These are phyloP conservation scores for Penicillium digitatum DNA, from an alignment of 2,329 filamentous ascomycete species.

Conservation along the genomic window DNA sequence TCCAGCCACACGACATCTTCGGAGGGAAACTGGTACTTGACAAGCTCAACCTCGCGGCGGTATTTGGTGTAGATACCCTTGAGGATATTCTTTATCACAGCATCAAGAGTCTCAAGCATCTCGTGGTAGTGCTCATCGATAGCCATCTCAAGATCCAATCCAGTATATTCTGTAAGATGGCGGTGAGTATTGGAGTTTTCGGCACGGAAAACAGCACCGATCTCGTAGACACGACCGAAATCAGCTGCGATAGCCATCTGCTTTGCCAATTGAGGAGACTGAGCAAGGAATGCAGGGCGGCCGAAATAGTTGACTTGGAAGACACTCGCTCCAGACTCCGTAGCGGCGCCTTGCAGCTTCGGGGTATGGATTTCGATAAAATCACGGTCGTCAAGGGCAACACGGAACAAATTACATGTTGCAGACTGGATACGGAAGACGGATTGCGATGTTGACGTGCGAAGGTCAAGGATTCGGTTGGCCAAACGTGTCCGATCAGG, in stretches of 20 bases:
- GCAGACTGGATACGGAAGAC: conserved; percentile 84
- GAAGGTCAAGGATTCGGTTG: conserved; percentile 77
- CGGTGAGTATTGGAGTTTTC: conserved; percentile 95
- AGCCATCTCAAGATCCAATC: conserved; percentile 87
- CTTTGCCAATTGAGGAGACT: conserved; percentile 88
- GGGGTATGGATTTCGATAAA: conserved; percentile 95
- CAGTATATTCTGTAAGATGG: conserved; percentile 91
- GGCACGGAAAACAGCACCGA: conserved; percentile 84
- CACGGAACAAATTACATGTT: conserved; percentile 74
- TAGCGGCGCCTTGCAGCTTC: conserved; percentile 84
- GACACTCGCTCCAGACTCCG: conserved; percentile 85
- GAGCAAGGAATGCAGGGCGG: conserved; percentile 78
- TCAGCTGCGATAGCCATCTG: conserved; percentile 90
- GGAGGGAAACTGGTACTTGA: conserved; percentile 81
- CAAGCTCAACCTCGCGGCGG: conserved; percentile 68
- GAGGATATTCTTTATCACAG: conserved; percentile 75
- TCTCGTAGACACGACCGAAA: conserved; percentile 83
- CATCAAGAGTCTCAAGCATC: conserved; percentile 72
- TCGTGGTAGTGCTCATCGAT: conserved; percentile 88
- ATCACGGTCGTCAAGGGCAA: conserved; percentile 66
- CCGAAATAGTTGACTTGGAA: conserved; percentile 92
- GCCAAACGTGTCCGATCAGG: conserved; percentile 69
- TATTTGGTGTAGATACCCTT: conserved; percentile 65
- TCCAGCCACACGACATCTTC: conserved; percentile 84
- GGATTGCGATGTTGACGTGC: conserved; percentile 79